These are phyloP conservation scores for Lactarius hatsudake DNA, from an alignment of 768 basidiomycete species.

Conservation along the genomic window DNA sequence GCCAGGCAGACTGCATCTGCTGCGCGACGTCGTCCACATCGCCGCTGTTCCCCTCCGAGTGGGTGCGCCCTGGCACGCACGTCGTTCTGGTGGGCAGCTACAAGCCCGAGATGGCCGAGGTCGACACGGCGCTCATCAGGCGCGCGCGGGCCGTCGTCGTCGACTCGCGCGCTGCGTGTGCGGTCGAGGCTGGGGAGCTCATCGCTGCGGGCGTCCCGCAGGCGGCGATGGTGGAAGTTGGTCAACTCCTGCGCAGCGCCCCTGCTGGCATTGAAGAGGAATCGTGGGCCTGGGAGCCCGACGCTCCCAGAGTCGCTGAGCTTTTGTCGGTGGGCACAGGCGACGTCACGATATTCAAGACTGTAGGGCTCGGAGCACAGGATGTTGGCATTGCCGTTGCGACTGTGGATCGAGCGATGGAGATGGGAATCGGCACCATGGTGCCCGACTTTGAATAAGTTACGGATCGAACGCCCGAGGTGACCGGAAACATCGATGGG, in stretches of 20 bases:
- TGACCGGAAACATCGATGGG: no score
- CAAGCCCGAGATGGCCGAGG: slow-evolving; percentile 79
- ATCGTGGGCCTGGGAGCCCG: slow-evolving; percentile 14
- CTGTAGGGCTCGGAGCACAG: slow-evolving; percentile 84
- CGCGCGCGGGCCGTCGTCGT: slow-evolving; percentile 61
- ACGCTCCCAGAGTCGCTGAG: slow-evolving; percentile 21
- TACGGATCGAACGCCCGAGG: no score
- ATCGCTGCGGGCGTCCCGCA: slow-evolving; percentile 48
- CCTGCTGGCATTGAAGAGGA: background rate
- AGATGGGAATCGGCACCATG: slow-evolving; percentile 48
- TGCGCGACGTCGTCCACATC: slow-evolving; percentile 67
- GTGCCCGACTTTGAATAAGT: slow-evolving; percentile 33
- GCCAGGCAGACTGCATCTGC: slow-evolving; percentile 60
- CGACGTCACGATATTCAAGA: slow-evolving; percentile 78
- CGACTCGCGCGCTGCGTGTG: slow-evolving; percentile 69
- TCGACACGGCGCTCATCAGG: slow-evolving; percentile 54
- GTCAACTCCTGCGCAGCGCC: slow-evolving; percentile 47
- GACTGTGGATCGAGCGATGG: slow-evolving; percentile 60
- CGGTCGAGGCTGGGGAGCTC: slow-evolving; percentile 80
- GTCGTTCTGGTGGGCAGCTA: slow-evolving; percentile 82
- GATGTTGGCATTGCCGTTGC: slow-evolving; percentile 79
- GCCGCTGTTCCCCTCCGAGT: slow-evolving; percentile 67
- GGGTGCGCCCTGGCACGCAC: slow-evolving; percentile 62
- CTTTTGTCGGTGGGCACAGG: slow-evolving; percentile 24
- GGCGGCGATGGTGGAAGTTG: slow-evolving; percentile 60